A percentile compares a stretch with the other conserved stretches of the same genome.
Evolutionary conservation across 108 stramenopile species (phyloP).

Genomic region (Skeletonema tropicum): DNA sequence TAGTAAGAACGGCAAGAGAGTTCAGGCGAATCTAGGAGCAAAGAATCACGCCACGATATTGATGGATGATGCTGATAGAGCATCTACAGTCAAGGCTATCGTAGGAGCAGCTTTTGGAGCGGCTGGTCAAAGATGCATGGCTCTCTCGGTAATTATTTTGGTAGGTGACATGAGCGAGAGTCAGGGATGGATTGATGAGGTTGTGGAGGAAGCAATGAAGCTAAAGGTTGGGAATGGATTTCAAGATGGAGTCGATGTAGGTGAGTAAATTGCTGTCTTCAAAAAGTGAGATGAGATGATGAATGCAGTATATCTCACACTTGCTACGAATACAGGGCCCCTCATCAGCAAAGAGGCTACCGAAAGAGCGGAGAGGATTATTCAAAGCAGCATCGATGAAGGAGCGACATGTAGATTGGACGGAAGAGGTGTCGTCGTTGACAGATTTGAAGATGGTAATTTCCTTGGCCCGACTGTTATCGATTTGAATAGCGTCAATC

Average conservation of each 20-base stretch:
- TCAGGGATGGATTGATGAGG: slow-evolving; percentile 59
- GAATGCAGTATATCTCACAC: not conserved
- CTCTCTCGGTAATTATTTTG: slow-evolving; percentile 77
- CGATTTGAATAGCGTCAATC: slow-evolving; percentile 46
- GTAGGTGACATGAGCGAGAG: slow-evolving; percentile 71
- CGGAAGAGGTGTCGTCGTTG: slow-evolving; percentile 74
- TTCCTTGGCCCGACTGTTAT: slow-evolving; percentile 91
- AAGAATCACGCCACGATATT: slow-evolving; percentile 94
- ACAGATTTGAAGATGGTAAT: slow-evolving; percentile 77
- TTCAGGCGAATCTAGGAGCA: slow-evolving; percentile 94
- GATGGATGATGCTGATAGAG: slow-evolving; percentile 83
- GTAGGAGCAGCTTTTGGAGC: slow-evolving; percentile 90
- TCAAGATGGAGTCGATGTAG: slow-evolving; percentile 79
- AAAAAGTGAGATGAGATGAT: not conserved
- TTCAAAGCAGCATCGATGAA: slow-evolving; percentile 72
- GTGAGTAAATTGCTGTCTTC: slow-evolving; percentile 20
- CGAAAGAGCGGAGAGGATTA: slow-evolving; percentile 72
- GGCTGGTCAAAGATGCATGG: slow-evolving; percentile 98
- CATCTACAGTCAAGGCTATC: slow-evolving; percentile 78
- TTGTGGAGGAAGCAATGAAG: slow-evolving; percentile 58
- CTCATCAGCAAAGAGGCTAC: slow-evolving; percentile 81
- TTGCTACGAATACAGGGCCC: slow-evolving; percentile 64
- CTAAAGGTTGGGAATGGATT: slow-evolving; percentile 89
- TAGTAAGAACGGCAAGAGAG: slow-evolving; percentile 81
- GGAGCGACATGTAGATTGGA: slow-evolving; percentile 87